Base-by-base conservation (phyloP, 2,329 filamentous ascomycete species). In the Aspergillus quadrilineatus region DNA sequence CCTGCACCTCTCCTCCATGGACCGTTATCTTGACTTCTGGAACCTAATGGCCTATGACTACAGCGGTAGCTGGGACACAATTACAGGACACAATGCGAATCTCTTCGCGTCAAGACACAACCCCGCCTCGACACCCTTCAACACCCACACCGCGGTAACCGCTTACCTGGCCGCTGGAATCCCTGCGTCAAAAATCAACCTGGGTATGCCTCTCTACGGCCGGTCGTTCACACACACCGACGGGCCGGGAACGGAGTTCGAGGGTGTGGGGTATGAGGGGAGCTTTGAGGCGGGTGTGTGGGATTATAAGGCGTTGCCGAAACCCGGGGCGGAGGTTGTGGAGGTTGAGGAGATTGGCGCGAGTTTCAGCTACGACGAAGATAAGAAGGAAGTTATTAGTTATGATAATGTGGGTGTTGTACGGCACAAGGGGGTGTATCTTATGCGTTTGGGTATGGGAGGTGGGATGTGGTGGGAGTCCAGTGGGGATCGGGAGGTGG, bases 401-500 rank as follows among this genome's bases (percentile, higher is more conserved):
- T 96, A 93, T 63, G 89, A 92, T 69, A 93, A 85, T 1, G 82
- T 85, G 0, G 75, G 79, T 3, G 84, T 92, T 71, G 88, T 86
- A 3, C 78, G 79, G 62, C 70, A 76, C 62, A 97, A 97, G 79
- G 85, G 86, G 1, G 76, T 83, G 9, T 96, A 86, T 70, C 84
- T 97, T 68, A 82, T 80, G 67, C 71, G 82, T 17, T 77, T 81
- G 44, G 79, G 84, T 0, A 81, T 97, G 0, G 92, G 92, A 1
- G 93, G 93, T 15, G 90, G 83, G n/a, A 97, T 97, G 92, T 97
- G 91, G 91, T 95, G 90, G 90, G 92, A 97, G 77, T 90, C 85
- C 65, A 93, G 88, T 67, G 87, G 84, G 1, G 93, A 97, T 71
- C 87, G 86, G 68, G 69, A 74, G 43, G 37, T 54, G 2, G 86